Evolutionary conservation across 257 asterid genomes (phyloP), one percentile per base, ranked within the genome.

Genomic region (Linaria vulgaris): DNA sequence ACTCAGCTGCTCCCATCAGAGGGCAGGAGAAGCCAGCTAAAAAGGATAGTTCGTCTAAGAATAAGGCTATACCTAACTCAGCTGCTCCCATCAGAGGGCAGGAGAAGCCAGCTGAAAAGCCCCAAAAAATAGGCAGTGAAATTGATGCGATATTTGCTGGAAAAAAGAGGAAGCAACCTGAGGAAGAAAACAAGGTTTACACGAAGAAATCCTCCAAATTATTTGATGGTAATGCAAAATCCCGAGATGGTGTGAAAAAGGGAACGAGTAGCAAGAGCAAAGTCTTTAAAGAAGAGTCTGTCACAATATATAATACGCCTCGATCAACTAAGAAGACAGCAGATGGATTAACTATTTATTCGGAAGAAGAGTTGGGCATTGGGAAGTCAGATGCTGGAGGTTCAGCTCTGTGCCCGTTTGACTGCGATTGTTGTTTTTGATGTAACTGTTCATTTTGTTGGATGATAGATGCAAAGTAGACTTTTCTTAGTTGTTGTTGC

Each of bases 361-460:
- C 88, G 0, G 96, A 83, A 59, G 97, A 83, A 66, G 97, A 87
- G 67, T 66, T 89, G 77, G 88, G 95, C 14, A 16, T 87, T 37
- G 83, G 84, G 52, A 85, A 72, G 17, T 10, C 76, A 9, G 77
- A 78, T 24, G 89, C 87, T 30, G 96, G 97, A 70, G 92, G 87
- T 69, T 83, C 90, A 46, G 55, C 56, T 64, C 68, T 81, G 41
- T 87, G 95, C 60, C 97, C 96, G 1, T 90, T 90, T 74, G 90
- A 87, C 65, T 90, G 97, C 50, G 71, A 74, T 30, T 90, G 96
- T 58, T 90, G 96, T 78, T 87, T 90, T 70, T 90, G 84, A 82
- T 69, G 24, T 17, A 45, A 11, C 20, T 10, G 1, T 22, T 16
- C 9, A 44, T 44, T 44, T 24, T 17, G 63, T 25, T 66, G 5